These are phyloP conservation scores for Agarophyton chilense DNA, from an alignment of 23 red algal genomes.

Conservation along the genomic window DNA sequence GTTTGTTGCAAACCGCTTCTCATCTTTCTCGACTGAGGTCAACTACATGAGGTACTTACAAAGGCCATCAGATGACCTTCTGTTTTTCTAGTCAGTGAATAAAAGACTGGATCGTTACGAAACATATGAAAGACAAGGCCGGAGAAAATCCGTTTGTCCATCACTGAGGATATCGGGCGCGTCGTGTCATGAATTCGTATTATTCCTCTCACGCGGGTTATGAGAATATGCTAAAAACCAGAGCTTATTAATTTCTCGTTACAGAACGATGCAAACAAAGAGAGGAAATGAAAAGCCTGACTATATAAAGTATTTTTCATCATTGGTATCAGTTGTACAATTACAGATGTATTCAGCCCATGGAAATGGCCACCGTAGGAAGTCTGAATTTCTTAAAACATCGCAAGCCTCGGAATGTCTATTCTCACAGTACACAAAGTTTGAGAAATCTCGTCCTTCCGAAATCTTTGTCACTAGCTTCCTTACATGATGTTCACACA, in stretches of 20 bases:
- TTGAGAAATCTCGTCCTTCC: slow-evolving; percentile 36
- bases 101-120: neutral
- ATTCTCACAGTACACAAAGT: slow-evolving; percentile 2
- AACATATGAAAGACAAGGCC: neutral
- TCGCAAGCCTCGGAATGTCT: slow-evolving; percentile 17
- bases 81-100: neutral
- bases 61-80: neutral
- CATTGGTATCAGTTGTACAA: neutral
- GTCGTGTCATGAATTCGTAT: no score
- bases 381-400: neutral
- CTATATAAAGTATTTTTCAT: neutral
- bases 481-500: slow-evolving; percentile 1
- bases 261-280: no score
- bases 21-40: slow-evolving; percentile 52
- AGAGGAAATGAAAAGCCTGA: neutral
- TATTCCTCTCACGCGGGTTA: no score
- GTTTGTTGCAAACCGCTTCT: slow-evolving; percentile 64
- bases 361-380: slow-evolving; percentile 36
- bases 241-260: no score
- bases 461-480: slow-evolving; percentile 13
- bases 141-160: neutral
- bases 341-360: slow-evolving; percentile 43
- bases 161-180: no score
- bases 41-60: slow-evolving; percentile 37
- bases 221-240: no score